Conservation (phyloP, 257 asterid genomes). For the Striga asiatica region DNA sequence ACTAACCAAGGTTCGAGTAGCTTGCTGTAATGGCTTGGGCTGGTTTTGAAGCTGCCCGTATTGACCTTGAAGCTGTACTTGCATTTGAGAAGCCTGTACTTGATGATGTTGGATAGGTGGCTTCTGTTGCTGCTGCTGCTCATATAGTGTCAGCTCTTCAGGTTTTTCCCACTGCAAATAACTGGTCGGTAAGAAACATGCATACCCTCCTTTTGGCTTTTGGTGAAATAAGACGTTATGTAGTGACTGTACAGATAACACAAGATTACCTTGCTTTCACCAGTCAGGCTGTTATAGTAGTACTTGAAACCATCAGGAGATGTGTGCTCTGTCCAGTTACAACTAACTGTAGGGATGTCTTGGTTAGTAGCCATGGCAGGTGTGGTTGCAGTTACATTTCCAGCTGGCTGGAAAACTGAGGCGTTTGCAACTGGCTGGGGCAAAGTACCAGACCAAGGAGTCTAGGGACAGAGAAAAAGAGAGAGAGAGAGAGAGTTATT, state of each 20-base stretch:
- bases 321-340: conserved; percentile 88
- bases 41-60: conserved; percentile 38
- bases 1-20: conserved; percentile 56
- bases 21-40: conserved; percentile 42
- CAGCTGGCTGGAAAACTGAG: conserved; percentile 27
- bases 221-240: no score
- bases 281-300: conserved; percentile 68
- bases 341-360: conserved; percentile 22
- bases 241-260: neutral
- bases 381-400: conserved; percentile 32
- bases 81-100: conserved; percentile 47
- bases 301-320: conserved; percentile 93
- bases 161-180: conserved; percentile 88
- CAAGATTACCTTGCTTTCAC: conserved; percentile 83
- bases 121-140: conserved; percentile 54
- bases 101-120: conserved; percentile 41
- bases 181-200: conserved; percentile 8
- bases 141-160: conserved; percentile 48
- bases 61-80: conserved; percentile 44
- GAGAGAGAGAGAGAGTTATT: neutral
- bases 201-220: conserved; percentile 4
- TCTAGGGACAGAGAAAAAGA: conserved; percentile 23
- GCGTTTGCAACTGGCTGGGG: conserved; percentile 34
- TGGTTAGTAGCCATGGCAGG: conserved; percentile 25
- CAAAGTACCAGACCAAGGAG: conserved; percentile 51